Conservation (phyloP, 345 rosid genomes). For the Noccaea caerulescens region DNA sequence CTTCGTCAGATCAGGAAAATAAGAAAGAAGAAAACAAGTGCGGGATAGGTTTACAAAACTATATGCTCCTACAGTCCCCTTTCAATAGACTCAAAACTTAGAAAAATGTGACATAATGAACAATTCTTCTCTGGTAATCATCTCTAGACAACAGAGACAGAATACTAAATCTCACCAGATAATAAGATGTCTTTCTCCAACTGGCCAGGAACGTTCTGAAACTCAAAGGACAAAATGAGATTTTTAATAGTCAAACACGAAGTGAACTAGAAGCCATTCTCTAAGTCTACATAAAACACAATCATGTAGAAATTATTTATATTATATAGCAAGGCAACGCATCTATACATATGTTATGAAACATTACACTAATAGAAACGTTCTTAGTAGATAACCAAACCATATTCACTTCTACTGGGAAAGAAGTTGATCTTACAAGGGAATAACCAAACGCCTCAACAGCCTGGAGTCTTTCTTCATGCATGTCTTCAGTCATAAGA, state of each 20-base stretch:
- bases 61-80: constrained; percentile 2
- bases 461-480: constrained; percentile 93
- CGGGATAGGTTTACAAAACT: constrained; percentile 2
- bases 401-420: constrained; percentile 19
- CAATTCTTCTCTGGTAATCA: constrained; percentile 12
- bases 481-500: constrained; percentile 99
- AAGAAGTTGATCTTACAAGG: constrained; percentile 61
- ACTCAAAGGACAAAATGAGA: constrained; percentile 33
- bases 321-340: background rate
- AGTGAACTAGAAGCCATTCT: background rate
- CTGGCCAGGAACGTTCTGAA: constrained; percentile 96
- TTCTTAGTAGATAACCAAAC: constrained; percentile 33
- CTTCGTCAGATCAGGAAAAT: constrained; percentile 25
- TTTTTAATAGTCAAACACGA: constrained; percentile 9
- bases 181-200: constrained; percentile 82
- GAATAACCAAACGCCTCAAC: constrained; percentile 87
- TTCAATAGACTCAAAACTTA: constrained; percentile 16
- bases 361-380: constrained; percentile 7
- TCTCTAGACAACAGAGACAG: constrained; percentile 15
- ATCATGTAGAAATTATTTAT: background rate
- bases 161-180: constrained; percentile 60
- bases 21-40: constrained; percentile 15
- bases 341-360: constrained; percentile 25
- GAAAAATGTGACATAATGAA: background rate
- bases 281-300: background rate